phyloP scores from a whole-genome alignment of 805 yeast species.

The Pichia manshurica region DNA sequence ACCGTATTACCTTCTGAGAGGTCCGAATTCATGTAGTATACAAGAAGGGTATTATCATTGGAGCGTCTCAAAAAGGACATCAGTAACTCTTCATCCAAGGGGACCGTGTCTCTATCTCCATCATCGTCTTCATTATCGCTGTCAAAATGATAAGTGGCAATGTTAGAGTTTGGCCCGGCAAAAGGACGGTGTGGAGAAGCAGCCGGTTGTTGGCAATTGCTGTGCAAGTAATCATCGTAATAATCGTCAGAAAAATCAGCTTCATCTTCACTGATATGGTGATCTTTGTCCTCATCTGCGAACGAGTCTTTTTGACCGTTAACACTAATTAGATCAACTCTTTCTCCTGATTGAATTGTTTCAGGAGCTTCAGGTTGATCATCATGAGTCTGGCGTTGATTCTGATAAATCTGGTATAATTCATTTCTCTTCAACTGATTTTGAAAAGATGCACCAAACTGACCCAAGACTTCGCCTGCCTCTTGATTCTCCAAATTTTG shows the following conservation, averaged over 20 bases:
- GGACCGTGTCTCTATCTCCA: conserved; percentile 4
- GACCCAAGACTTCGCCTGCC: not conserved
- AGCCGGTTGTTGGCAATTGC: too few species aligned
- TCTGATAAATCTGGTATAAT: not conserved
- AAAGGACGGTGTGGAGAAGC: too few species aligned
- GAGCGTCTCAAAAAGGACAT: conserved; percentile 4
- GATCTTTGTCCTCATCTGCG: not conserved
- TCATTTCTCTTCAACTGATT: conserved; percentile 3
- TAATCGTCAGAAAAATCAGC: conserved; percentile 10
- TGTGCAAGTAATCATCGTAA: not conserved
- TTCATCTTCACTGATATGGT: conserved; percentile 9
- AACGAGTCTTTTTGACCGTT: too few species aligned
- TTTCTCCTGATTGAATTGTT: not conserved
- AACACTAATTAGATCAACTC: not conserved
- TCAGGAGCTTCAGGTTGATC: not conserved
- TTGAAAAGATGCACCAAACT: conserved; percentile 5
- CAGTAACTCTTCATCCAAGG: conserved; percentile 16
- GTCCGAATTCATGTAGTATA: not conserved
- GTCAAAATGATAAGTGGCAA: not conserved
- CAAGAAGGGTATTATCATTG: not conserved
- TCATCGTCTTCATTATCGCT: not conserved
- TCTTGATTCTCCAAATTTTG: not conserved
- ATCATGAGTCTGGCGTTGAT: not conserved
- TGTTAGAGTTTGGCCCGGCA: too few species aligned
- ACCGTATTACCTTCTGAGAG: not conserved